phyloP scores from a whole-genome alignment of 371 early-diverging fungal genomes.

The Syncephalastrum sp. region DNA sequence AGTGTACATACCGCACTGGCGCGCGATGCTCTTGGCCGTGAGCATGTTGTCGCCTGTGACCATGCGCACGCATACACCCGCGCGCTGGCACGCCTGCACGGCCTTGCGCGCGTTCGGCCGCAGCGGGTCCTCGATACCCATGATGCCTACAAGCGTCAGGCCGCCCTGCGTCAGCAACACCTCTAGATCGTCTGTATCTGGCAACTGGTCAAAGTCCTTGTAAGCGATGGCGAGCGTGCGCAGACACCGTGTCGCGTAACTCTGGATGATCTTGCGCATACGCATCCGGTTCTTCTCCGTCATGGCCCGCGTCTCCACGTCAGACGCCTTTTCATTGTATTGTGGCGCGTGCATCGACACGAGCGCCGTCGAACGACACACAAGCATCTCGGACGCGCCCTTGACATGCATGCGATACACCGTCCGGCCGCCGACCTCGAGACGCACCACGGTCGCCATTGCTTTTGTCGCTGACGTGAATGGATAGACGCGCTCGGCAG shows the following conservation, averaged over 20 bases:
- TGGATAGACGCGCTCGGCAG: constrained; percentile 66
- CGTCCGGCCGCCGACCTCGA: constrained; percentile 19
- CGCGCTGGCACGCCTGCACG: constrained; percentile 61
- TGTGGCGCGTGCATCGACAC: constrained; percentile 40
- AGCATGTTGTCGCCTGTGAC: constrained; percentile 79
- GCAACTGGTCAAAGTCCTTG: constrained; percentile 63
- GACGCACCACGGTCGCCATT: constrained; percentile 79
- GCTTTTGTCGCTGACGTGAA: constrained; percentile 83
- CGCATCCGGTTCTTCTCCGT: constrained; percentile 40
- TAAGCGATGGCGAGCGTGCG: constrained; percentile 73
- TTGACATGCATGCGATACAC: constrained; percentile 72
- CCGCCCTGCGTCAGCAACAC: constrained; percentile 38
- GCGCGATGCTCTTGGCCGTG: constrained; percentile 74
- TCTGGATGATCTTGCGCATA: constrained; percentile 55
- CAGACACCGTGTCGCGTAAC: constrained; percentile 64
- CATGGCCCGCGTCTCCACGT: constrained; percentile 50
- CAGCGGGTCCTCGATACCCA: constrained; percentile 77
- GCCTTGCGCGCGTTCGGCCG: constrained; percentile 68
- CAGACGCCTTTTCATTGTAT: constrained; percentile 28
- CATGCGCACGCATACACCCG: constrained; percentile 83
- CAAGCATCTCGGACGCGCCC: constrained; percentile 85
- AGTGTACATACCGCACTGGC: constrained; percentile 64
- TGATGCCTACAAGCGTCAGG: constrained; percentile 55
- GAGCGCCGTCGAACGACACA: constrained; percentile 34
- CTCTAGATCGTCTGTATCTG: constrained; percentile 40